These are phyloP conservation scores for Trypanosoma melophagium DNA, from an alignment of 208 protist species.

Conservation along the genomic window DNA sequence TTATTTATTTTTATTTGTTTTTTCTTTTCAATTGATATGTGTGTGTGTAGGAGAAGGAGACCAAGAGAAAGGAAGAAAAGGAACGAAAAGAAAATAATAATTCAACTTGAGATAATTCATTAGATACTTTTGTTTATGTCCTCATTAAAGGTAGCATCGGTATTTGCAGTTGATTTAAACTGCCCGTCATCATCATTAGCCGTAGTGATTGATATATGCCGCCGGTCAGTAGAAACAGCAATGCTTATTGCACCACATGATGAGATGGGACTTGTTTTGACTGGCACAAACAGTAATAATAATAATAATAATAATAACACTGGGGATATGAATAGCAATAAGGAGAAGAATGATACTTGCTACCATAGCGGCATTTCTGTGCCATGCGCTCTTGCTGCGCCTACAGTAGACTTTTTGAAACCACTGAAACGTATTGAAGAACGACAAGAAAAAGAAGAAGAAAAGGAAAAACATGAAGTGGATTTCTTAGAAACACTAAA, in stretches of 20 bases:
- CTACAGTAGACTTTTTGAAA: constrained; percentile 24
- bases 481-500: constrained; percentile 86
- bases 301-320: too few species aligned
- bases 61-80: neutral
- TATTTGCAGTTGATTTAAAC: constrained; percentile 62
- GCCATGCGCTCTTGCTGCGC: constrained; percentile 12
- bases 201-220: constrained; percentile 40
- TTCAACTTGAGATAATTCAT: neutral
- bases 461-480: neutral
- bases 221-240: constrained; percentile 29
- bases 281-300: constrained; percentile 31
- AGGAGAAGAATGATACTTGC: too few species aligned
- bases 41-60: neutral
- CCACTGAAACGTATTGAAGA: constrained; percentile 10
- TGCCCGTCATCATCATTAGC: constrained; percentile 18
- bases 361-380: constrained; percentile 31
- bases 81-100: neutral
- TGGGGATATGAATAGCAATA: too few species aligned
- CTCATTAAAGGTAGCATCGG: constrained; percentile 21
- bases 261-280: constrained; percentile 71
- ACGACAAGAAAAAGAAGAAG: too few species aligned
- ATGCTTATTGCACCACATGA: constrained; percentile 58
- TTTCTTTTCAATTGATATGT: too few species aligned
- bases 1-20: too few species aligned
- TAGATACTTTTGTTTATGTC: neutral